Conservation (phyloP, 306 rosid species). For the Malus sieversii region DNA sequence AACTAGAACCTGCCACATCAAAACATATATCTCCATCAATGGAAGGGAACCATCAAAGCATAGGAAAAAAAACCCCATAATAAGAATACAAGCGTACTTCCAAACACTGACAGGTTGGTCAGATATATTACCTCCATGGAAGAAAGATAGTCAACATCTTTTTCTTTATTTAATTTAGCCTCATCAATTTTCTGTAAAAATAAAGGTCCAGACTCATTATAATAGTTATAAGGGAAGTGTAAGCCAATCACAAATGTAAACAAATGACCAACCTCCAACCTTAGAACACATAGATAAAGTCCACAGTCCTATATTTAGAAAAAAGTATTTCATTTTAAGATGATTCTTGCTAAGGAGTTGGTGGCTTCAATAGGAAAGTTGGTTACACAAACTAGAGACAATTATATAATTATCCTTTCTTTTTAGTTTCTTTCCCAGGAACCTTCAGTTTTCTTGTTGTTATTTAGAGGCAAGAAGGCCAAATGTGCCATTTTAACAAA, state of each 20-base stretch:
- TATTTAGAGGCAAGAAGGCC: no score
- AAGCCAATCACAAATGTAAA: background rate
- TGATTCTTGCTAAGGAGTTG: no score
- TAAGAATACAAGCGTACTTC: slow-evolving; percentile 1
- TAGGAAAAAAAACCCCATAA: background rate
- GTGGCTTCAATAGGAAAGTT: no score
- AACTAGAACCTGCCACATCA: slow-evolving; percentile 62
- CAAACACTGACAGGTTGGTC: slow-evolving; percentile 2
- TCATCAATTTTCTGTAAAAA: slow-evolving; percentile 70
- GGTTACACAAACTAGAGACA: no score
- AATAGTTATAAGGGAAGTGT: background rate
- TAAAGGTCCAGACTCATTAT: slow-evolving; percentile 14
- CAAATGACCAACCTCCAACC: background rate
- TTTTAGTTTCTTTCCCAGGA: no score
- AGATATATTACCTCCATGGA: slow-evolving; percentile 70
- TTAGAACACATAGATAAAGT: background rate
- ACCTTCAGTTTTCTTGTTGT: no score
- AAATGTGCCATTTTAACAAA: no score
- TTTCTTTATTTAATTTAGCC: slow-evolving; percentile 55
- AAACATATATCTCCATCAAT: slow-evolving; percentile 9
- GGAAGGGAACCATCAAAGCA: background rate
- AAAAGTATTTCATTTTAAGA: no score
- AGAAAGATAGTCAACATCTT: slow-evolving; percentile 87
- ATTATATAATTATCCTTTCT: no score
- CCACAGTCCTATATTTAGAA: no score